Evolutionary conservation across 2,329 filamentous ascomycete genomes (phyloP).

Genomic region (Aspergillus neoniger): DNA sequence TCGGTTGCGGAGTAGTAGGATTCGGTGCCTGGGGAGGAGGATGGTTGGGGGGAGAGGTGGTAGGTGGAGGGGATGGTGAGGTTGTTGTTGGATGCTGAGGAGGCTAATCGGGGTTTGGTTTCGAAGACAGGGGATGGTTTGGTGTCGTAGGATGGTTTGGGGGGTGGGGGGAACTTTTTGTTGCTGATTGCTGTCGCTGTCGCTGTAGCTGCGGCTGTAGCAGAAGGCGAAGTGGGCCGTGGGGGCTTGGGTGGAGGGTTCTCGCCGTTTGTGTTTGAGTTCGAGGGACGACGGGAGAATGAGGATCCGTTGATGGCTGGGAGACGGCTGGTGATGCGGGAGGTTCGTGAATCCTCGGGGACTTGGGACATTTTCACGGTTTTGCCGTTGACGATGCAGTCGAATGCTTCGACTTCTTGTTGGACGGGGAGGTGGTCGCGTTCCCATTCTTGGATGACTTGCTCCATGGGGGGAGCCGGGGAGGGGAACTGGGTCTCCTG

Average conservation of each 20-base stretch:
- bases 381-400: constrained; percentile 67
- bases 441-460: constrained; percentile 69
- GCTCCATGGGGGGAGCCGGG: constrained; percentile 70
- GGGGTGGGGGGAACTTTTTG: constrained; percentile 22
- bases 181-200: too few species aligned
- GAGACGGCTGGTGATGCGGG: constrained; percentile 48
- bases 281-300: constrained; percentile 35
- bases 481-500: constrained; percentile 68
- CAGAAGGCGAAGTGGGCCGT: constrained; percentile 9
- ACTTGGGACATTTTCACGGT: constrained; percentile 36
- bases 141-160: constrained; percentile 9
- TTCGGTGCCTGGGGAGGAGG: constrained; percentile 8
- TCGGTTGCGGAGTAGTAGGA: constrained; percentile 32
- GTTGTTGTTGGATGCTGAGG: constrained; percentile 15
- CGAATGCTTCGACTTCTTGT: constrained; percentile 66
- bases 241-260: constrained; percentile 26
- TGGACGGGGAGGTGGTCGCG: constrained; percentile 64
- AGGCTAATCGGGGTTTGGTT: constrained; percentile 16
- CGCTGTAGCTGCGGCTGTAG: too few species aligned
- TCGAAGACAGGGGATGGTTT: constrained; percentile 12
- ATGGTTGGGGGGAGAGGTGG: constrained; percentile 11
- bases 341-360: constrained; percentile 25
- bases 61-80: constrained; percentile 9
- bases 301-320: background rate
- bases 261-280: constrained; percentile 29